phyloP scores from a whole-genome alignment of 148 eudicot genomes.

The Polygonum aviculare region DNA sequence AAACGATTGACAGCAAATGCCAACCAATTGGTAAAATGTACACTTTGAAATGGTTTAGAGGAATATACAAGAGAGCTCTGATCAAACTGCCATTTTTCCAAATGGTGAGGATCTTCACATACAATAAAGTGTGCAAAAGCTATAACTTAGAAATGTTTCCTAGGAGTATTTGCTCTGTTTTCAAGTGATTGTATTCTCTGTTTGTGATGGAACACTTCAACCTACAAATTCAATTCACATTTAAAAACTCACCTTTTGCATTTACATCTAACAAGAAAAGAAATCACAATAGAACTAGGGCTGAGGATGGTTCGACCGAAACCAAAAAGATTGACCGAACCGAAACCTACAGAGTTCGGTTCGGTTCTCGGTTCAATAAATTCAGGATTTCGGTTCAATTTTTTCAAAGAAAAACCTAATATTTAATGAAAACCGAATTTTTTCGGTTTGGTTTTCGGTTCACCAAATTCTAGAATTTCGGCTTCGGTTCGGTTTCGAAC shows the following conservation, averaged over 20 bases:
- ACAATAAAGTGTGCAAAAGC: too few species aligned
- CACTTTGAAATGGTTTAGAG: background rate
- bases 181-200: slow-evolving; percentile 90
- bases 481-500: too few species aligned
- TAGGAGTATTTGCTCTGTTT: slow-evolving; percentile 62
- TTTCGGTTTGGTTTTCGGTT: too few species aligned
- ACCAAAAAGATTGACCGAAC: too few species aligned
- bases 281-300: background rate
- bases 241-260: background rate
- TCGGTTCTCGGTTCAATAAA: too few species aligned
- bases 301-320: too few species aligned
- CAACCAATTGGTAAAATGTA: too few species aligned
- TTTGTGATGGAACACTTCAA: slow-evolving; percentile 86
- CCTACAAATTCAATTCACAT: slow-evolving; percentile 32
- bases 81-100: background rate
- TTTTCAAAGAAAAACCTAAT: too few species aligned
- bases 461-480: too few species aligned
- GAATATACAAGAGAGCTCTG: background rate
- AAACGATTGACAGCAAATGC: background rate
- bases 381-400: too few species aligned
- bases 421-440: too few species aligned
- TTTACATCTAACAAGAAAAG: background rate
- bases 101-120: background rate
- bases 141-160: slow-evolving; percentile 72
- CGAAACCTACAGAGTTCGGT: too few species aligned